These are phyloP conservation scores for Wilhelminamyces savonicus DNA, from an alignment of 805 yeast genomes.

Conservation along the genomic window DNA sequence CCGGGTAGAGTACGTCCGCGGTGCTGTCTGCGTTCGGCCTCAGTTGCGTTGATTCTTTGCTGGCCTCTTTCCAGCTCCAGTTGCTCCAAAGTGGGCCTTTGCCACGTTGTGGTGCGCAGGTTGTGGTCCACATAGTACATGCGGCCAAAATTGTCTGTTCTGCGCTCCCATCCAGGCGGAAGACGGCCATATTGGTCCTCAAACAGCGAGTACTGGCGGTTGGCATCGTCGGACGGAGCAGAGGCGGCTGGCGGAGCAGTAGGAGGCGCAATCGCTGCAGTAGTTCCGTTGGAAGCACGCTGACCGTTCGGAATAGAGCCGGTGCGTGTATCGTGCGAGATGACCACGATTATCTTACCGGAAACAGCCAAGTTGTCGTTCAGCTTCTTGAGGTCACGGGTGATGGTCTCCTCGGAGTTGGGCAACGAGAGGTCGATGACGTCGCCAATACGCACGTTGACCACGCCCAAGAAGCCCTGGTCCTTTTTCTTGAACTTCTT, in stretches of 20 bases:
- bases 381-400: constrained; percentile 85
- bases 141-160: constrained; percentile 96
- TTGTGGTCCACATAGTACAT: constrained; percentile 98
- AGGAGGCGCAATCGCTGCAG: constrained; percentile 6
- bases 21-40: constrained; percentile 86
- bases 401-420: constrained; percentile 72
- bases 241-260: constrained; percentile 10
- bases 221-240: constrained; percentile 9
- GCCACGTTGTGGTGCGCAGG: constrained; percentile 98
- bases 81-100: constrained; percentile 82
- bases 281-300: constrained; percentile 4
- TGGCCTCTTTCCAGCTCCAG: constrained; percentile 64
- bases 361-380: constrained; percentile 90
- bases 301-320: constrained; percentile 7
- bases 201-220: constrained; percentile 80
- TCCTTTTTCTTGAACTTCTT: constrained; percentile 97
- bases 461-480: constrained; percentile 96
- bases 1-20: constrained; percentile 88
- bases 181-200: constrained; percentile 95
- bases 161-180: constrained; percentile 98
- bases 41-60: constrained; percentile 64
- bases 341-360: constrained; percentile 80
- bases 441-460: constrained; percentile 85
- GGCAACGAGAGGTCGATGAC: constrained; percentile 60
- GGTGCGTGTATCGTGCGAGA: constrained; percentile 37